A percentile compares a stretch with the other conserved stretches of the same genome.
These are phyloP conservation scores for Trichoderma brevicompactum DNA, from an alignment of 2,329 filamentous ascomycete species.

Conservation along the genomic window DNA sequence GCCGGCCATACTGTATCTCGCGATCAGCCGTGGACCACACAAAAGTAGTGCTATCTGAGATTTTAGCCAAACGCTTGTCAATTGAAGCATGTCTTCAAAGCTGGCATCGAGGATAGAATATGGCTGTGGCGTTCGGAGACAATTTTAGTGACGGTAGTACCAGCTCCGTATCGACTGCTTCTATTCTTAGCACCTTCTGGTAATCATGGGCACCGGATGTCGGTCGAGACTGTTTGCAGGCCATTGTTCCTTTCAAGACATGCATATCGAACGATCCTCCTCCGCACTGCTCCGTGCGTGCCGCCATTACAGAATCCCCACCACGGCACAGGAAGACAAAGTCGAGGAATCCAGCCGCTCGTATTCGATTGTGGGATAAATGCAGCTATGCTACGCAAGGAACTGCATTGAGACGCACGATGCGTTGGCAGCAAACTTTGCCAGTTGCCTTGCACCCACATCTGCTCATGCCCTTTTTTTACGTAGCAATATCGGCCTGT, in stretches of 20 bases:
- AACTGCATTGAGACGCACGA: constrained; percentile 12
- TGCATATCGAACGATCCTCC: constrained; percentile 24
- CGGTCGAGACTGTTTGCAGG: not conserved
- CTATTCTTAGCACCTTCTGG: constrained; percentile 15
- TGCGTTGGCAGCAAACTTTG: constrained; percentile 15
- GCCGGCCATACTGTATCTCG: not conserved
- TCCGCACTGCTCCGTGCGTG: constrained; percentile 8
- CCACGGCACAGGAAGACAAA: not conserved
- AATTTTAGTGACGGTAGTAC: not conserved
- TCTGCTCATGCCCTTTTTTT: not conserved
- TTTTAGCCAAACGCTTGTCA: not conserved
- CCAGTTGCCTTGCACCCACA: not conserved
- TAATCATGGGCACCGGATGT: not conserved
- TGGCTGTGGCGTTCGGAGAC: not conserved
- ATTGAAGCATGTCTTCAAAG: not conserved
- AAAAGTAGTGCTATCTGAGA: not conserved
- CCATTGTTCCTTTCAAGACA: constrained; percentile 3
- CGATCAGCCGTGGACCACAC: not conserved
- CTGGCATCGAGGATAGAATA: not conserved
- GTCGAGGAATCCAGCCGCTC: not conserved
- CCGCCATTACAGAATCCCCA: constrained; percentile 7
- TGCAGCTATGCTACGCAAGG: constrained; percentile 13
- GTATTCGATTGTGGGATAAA: constrained; percentile 6
- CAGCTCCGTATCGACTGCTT: not conserved
- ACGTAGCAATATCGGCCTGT: constrained; percentile 15